A percentile compares a stretch with the other conserved stretches of the same genome.
These are phyloP conservation scores for Marchantia paleacea DNA, from an alignment of 225 moss, liverwort and hornwort genomes.

Conservation along the genomic window DNA sequence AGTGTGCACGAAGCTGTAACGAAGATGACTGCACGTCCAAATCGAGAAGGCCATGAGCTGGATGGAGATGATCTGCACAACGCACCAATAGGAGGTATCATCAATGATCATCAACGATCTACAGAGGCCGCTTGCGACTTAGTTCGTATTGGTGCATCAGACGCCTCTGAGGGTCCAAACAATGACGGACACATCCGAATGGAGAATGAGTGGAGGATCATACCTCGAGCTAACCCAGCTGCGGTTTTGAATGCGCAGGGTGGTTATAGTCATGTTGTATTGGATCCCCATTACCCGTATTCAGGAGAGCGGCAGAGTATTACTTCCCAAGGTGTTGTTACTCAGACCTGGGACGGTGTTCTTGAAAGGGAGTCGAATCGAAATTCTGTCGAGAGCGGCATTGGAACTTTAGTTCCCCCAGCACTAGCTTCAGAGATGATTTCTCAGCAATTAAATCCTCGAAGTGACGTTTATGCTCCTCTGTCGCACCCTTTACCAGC, in stretches of 20 bases:
- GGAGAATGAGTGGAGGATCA: slow-evolving; percentile 45
- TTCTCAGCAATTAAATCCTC: slow-evolving; percentile 15
- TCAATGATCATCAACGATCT: slow-evolving; percentile 17
- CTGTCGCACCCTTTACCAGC: slow-evolving; percentile 24
- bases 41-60: slow-evolving; percentile 32
- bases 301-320: slow-evolving; percentile 22
- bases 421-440: slow-evolving; percentile 29
- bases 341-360: slow-evolving; percentile 24
- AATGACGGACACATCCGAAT: slow-evolving; percentile 33
- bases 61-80: slow-evolving; percentile 20
- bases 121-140: slow-evolving; percentile 26
- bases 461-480: slow-evolving; percentile 22
- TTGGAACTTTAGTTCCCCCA: slow-evolving; percentile 20
- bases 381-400: slow-evolving; percentile 28
- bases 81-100: slow-evolving; percentile 14
- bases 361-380: slow-evolving; percentile 26
- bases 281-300: slow-evolving; percentile 17
- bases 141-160: slow-evolving; percentile 21
- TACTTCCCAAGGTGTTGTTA: slow-evolving; percentile 25
- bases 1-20: slow-evolving; percentile 36
- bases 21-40: slow-evolving; percentile 37
- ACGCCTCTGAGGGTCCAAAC: slow-evolving; percentile 10
- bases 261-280: slow-evolving; percentile 17
- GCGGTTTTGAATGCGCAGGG: slow-evolving; percentile 12
- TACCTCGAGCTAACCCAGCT: slow-evolving; percentile 14